Evolutionary conservation across 768 basidiomycete species (phyloP), one percentile per base, ranked within the genome.

Genomic region (Trametes meyenii): DNA sequence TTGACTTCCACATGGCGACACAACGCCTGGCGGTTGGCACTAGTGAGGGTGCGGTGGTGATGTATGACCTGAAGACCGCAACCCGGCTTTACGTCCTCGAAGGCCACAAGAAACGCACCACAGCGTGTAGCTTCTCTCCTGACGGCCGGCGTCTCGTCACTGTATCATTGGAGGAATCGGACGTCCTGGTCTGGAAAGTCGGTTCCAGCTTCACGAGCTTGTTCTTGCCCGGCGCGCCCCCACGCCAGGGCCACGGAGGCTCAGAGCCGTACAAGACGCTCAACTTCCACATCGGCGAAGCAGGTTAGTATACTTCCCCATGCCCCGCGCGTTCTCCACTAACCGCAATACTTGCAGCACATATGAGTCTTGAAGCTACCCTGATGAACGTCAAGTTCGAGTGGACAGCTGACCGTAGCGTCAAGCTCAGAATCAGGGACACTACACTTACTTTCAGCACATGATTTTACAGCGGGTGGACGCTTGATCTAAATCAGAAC

Each of bases 41-140:
- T 0, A 86, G 85, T 58, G 97, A 99, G 75, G 97, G 96, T 0
- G 94, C 95, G 0, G 87, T 95, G 54, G 82, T 94, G 60, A 94
- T 97, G 88, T 98, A 97, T 70, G 97, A 98, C 71, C 82, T 98
- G 54, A 97, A 98, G 75, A 94, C 95, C 0, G 96, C 95, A 0
- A 98, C 92, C 0, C 85, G 97, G 12, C 79, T 98, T 14, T 99
- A 98, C 69, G 92, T 99, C 0, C 85, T 99, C 12, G 96, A 98
- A 67, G 89, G 93, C 0, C 96, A 98, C 77, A 87, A 86, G 71
- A 87, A 88, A 69, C 79, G 82, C 1, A 84, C 94, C 11, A 84
- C 91, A 0, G 94, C 93, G 0, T 89, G 92, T 63, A 92, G 88
- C 60, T 98, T 97, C 73, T 96, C 94, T 8, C 90, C 95, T 0